A percentile compares a stretch with the other conserved stretches of the same genome.
Evolutionary conservation across 2,329 filamentous ascomycete species (phyloP).

Genomic region (Alternaria burnsii): DNA sequence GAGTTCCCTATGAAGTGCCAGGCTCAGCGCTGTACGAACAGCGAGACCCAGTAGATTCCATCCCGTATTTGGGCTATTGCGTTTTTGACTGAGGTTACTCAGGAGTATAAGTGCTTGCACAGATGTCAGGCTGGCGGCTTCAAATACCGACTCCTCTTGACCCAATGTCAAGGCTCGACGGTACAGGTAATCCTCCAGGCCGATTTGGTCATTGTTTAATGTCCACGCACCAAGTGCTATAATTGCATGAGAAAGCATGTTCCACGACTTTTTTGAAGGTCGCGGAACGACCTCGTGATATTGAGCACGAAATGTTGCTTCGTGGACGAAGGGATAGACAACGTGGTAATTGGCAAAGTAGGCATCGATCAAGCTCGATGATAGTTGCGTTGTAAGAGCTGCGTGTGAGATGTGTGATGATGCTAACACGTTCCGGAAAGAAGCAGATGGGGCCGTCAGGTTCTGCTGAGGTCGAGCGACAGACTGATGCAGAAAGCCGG

Average conservation of each 20-base stretch:
- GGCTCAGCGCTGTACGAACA: slow-evolving; percentile 34
- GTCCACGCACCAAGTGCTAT: slow-evolving; percentile 36
- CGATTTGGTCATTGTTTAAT: slow-evolving; percentile 33
- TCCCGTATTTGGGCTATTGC: slow-evolving; percentile 36
- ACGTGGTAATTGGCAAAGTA: slow-evolving; percentile 38
- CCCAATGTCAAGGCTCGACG: slow-evolving; percentile 35
- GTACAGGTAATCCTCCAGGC: slow-evolving; percentile 36
- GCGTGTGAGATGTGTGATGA: slow-evolving; percentile 35
- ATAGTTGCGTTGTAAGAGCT: slow-evolving; percentile 31
- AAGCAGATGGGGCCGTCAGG: slow-evolving; percentile 16
- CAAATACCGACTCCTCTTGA: slow-evolving; percentile 38
- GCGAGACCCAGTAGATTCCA: slow-evolving; percentile 38
- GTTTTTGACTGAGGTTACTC: slow-evolving; percentile 36
- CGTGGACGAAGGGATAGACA: slow-evolving; percentile 37
- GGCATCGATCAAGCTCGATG: slow-evolving; percentile 32
- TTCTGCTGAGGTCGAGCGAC: slow-evolving; percentile 20
- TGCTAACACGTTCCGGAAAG: slow-evolving; percentile 25
- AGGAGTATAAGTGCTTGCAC: slow-evolving; percentile 36
- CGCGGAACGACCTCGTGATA: slow-evolving; percentile 37
- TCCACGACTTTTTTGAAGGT: slow-evolving; percentile 31
- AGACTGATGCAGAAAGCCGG: slow-evolving; percentile 37
- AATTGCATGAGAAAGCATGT: slow-evolving; percentile 37
- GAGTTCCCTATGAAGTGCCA: slow-evolving; percentile 37
- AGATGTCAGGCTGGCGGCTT: slow-evolving; percentile 33
- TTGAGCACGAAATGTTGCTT: slow-evolving; percentile 38